Evolutionary conservation across 1,284 basidiomycete genomes (phyloP).

Genomic region (Trichosporon sp.): DNA sequence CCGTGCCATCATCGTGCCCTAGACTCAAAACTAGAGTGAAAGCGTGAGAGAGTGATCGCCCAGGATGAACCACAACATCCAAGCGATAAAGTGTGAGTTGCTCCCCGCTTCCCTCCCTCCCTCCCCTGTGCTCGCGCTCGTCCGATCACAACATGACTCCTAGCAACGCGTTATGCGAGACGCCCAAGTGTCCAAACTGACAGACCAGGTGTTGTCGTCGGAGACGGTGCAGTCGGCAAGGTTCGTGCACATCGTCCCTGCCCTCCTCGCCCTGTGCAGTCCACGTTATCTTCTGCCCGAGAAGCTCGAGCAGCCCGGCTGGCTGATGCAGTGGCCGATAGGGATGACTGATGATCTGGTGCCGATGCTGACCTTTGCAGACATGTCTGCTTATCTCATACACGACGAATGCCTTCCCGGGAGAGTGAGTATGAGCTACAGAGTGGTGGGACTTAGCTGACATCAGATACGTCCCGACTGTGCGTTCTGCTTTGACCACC

Average conservation of each 20-base stretch:
- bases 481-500: slow-evolving; percentile 1
- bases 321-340: not conserved
- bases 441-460: not conserved
- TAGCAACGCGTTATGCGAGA: not conserved
- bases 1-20: slow-evolving; percentile 6
- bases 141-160: not conserved
- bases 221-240: slow-evolving; percentile 99
- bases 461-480: slow-evolving; percentile 56
- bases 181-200: slow-evolving; percentile 1
- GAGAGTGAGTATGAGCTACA: slow-evolving; percentile 45
- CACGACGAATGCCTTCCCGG: slow-evolving; percentile 56
- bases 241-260: slow-evolving; percentile 56
- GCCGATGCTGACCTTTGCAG: slow-evolving; percentile 31
- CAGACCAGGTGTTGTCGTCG: slow-evolving; percentile 76
- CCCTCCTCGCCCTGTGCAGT: not conserved
- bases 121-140: not conserved
- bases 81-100: slow-evolving; percentile 34
- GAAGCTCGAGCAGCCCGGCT: not conserved
- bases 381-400: slow-evolving; percentile 57
- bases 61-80: slow-evolving; percentile 32
- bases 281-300: not conserved
- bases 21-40: not conserved
- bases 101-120: not conserved
- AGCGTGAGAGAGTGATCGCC: not conserved
- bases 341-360: not conserved